These are phyloP conservation scores for Pythium sukuiense DNA, from an alignment of 352 stramenopile species.

Conservation along the genomic window DNA sequence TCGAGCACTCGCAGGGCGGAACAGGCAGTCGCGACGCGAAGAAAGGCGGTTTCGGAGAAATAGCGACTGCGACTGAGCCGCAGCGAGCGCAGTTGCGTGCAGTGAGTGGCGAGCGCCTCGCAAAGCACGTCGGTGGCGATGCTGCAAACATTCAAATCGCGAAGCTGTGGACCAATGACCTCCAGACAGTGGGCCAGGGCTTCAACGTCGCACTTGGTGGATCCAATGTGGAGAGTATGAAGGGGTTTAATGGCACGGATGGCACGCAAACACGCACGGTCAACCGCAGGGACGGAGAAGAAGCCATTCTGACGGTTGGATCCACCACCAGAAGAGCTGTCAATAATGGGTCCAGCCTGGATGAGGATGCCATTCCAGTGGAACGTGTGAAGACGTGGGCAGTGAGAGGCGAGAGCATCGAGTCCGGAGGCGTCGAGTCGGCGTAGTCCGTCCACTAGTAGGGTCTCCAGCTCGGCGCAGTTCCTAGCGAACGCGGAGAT, in stretches of 20 bases:
- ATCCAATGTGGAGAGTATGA: conserved; percentile 52
- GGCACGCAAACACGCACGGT: conserved; percentile 29
- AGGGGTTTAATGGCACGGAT: conserved; percentile 33
- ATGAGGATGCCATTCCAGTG: conserved; percentile 66
- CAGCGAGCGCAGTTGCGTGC: conserved; percentile 36
- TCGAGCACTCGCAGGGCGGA: conserved; percentile 46
- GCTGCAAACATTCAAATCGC: conserved; percentile 55
- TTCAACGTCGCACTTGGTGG: conserved; percentile 53
- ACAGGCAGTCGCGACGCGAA: conserved; percentile 40
- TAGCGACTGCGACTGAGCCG: conserved; percentile 75
- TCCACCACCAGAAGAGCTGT: background rate
- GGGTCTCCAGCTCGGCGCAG: conserved; percentile 41
- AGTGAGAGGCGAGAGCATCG: conserved; percentile 34
- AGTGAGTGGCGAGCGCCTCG: conserved; percentile 37
- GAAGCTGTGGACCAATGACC: conserved; percentile 30
- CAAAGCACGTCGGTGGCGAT: conserved; percentile 69
- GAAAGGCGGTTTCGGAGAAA: conserved; percentile 58
- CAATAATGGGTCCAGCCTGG: conserved; percentile 21
- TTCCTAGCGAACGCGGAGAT: conserved; percentile 36
- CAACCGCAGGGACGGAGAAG: conserved; percentile 65
- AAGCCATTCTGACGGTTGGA: conserved; percentile 30
- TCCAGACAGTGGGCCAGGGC: conserved; percentile 33
- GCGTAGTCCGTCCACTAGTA: conserved; percentile 63
- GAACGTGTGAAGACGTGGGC: conserved; percentile 38
- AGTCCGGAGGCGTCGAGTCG: conserved; percentile 39